Evolutionary conservation across 306 rosid species (phyloP), one percentile per base, ranked within the genome.

Genomic region (Ziziphus jujuba): DNA sequence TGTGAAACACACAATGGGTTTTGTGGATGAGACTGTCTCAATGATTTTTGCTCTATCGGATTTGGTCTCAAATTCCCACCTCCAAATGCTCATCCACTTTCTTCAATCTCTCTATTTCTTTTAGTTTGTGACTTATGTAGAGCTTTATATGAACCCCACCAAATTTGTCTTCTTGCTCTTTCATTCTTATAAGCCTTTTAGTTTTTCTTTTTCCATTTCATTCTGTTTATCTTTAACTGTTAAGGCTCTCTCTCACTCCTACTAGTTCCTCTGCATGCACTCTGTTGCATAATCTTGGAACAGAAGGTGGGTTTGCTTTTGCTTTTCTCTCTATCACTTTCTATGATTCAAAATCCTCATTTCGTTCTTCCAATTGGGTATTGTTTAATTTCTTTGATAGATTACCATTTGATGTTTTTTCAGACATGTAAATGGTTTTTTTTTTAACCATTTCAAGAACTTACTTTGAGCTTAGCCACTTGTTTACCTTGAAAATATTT

Each of bases 1-100:
- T 80, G 81, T 76, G 87, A 76, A 87, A 79, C 89, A 84, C 91
- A 84, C 85, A 84, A 28, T 38, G 72, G 77, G 7, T 54, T 83
- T 56, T 87, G 92, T 87, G 92, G 92, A 81, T 77, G 86, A 81
- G 72, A 70, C 47, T 7, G 63, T 66, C 64, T 69, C 70, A 66
- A 56, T 72, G 33, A 28, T 28, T 28, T 28, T 74, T 65, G 52
- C 71, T 78, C 79, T 84, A 87, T 87, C 75, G 65, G 92, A 84
- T 87, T 79, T 81, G 77, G 85, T 48, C 77, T 81, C 78, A 16
- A 85, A 70, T 85, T 2, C 89, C 76, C 83, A 84, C 92, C 92
- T 86, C 87, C 83, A 76, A 87, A 79, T 74, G 85, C 89, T 87
- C 87, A 88, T 88, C 91, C 95, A 85, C 85, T 82, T 72, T 48